Conservation (phyloP, 768 basidiomycete genomes). For the Termitomyces sp. region DNA sequence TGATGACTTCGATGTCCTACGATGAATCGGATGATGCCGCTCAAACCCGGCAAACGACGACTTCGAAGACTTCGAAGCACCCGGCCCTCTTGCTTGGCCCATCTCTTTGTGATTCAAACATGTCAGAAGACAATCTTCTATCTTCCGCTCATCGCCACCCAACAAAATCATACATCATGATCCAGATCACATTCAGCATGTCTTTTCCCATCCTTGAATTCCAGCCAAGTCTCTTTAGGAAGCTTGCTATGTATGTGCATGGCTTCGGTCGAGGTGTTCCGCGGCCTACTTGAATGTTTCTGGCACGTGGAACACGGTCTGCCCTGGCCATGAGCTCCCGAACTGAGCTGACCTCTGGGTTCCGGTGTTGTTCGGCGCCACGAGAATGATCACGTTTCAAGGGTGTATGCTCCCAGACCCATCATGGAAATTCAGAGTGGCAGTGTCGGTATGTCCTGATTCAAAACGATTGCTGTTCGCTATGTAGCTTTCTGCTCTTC, state of each 20-base stretch:
- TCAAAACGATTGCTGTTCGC: background rate
- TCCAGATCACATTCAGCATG: background rate
- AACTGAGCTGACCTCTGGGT: background rate
- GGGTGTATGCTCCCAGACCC: background rate
- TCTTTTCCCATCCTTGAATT: background rate
- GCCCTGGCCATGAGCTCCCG: background rate
- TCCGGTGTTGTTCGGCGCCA: background rate
- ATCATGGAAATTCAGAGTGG: background rate
- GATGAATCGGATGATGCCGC: background rate
- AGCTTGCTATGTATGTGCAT: background rate
- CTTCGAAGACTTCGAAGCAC: background rate
- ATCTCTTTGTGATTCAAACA: background rate
- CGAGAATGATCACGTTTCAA: background rate
- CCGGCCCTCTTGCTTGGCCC: background rate
- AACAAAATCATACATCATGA: too few species aligned
- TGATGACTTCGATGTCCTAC: background rate
- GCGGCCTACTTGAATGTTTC: background rate
- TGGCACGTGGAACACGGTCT: background rate
- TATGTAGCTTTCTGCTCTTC: too few species aligned
- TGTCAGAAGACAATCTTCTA: background rate
- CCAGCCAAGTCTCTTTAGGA: background rate
- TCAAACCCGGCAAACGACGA: background rate
- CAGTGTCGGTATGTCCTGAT: background rate
- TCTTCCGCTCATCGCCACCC: background rate
- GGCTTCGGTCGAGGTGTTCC: background rate